Conservation (phyloP, 2,329 filamentous ascomycete genomes). For the Beauveria australis region DNA sequence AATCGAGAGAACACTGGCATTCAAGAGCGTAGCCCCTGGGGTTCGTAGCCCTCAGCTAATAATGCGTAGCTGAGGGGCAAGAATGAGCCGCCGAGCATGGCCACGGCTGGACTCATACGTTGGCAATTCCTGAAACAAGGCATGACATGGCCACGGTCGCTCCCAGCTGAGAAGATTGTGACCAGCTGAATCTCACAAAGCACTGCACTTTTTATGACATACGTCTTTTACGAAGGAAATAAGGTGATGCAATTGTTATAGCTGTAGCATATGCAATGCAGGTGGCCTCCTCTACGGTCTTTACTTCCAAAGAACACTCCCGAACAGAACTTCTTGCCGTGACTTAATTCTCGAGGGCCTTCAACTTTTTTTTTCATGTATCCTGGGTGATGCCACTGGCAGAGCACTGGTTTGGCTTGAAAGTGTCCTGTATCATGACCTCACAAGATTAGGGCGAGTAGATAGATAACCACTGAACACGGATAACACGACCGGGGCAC, state of each 20-base stretch:
- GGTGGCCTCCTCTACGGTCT: not conserved
- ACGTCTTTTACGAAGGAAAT: not conserved
- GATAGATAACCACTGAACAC: not conserved
- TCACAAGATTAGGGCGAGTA: not conserved
- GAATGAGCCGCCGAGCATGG: not conserved
- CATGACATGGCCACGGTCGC: not conserved
- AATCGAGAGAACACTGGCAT: not conserved
- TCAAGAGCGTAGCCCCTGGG: not conserved
- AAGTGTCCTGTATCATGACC: not conserved
- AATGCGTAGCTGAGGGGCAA: not conserved
- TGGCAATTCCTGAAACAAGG: not conserved
- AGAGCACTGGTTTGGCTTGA: not conserved
- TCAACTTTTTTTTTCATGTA: not conserved
- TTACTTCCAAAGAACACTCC: not conserved
- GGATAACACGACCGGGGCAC: not conserved
- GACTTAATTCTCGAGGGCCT: not conserved
- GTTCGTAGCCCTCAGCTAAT: too few relatives aligned
- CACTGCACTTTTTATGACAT: not conserved
- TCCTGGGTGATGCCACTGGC: not conserved
- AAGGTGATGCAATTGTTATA: not conserved
- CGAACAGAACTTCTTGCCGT: not conserved
- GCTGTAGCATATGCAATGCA: not conserved
- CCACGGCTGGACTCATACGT: not conserved
- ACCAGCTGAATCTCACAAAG: not conserved
- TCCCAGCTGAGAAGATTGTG: not conserved